These are phyloP conservation scores for Fusarium albidum DNA, from an alignment of 2,329 filamentous ascomycete species.

Conservation along the genomic window DNA sequence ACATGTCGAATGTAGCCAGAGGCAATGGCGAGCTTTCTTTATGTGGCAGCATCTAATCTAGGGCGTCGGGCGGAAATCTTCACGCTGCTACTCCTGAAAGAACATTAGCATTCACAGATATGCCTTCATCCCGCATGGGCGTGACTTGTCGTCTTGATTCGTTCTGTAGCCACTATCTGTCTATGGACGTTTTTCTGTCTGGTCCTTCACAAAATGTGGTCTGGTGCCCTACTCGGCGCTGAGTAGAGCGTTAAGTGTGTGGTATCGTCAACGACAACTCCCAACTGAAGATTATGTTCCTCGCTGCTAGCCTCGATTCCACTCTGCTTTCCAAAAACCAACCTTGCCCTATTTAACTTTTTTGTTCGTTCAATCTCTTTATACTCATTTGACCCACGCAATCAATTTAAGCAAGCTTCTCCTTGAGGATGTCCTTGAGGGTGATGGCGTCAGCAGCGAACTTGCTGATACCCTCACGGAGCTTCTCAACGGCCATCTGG, in stretches of 20 bases:
- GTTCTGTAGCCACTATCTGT: conserved; percentile 21
- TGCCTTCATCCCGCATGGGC: background rate
- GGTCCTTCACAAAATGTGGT: conserved; percentile 1
- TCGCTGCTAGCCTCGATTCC: conserved; percentile 8
- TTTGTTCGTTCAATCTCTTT: conserved; percentile 24
- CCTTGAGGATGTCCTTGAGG: conserved; percentile 89
- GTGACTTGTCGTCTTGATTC: conserved; percentile 27
- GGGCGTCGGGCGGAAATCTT: background rate
- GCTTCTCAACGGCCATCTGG: conserved; percentile 99
- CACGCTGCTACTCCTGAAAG: background rate
- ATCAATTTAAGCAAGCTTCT: conserved; percentile 72
- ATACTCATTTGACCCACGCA: conserved; percentile 2
- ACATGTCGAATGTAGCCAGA: background rate
- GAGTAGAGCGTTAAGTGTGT: conserved; percentile 23
- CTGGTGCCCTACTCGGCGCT: conserved; percentile 6
- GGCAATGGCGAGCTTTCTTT: background rate
- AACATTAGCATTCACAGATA: background rate
- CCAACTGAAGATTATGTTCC: conserved; percentile 20
- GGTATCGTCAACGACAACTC: conserved; percentile 31
- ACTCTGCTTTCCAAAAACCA: conserved; percentile 9
- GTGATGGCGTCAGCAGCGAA: conserved; percentile 96
- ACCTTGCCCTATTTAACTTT: conserved; percentile 23
- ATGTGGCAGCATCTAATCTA: conserved; percentile 6
- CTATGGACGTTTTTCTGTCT: background rate
- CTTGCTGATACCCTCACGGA: conserved; percentile 99